Base-by-base conservation (phyloP, 176 grass and related monocot genomes). In the Musa itinerans region DNA sequence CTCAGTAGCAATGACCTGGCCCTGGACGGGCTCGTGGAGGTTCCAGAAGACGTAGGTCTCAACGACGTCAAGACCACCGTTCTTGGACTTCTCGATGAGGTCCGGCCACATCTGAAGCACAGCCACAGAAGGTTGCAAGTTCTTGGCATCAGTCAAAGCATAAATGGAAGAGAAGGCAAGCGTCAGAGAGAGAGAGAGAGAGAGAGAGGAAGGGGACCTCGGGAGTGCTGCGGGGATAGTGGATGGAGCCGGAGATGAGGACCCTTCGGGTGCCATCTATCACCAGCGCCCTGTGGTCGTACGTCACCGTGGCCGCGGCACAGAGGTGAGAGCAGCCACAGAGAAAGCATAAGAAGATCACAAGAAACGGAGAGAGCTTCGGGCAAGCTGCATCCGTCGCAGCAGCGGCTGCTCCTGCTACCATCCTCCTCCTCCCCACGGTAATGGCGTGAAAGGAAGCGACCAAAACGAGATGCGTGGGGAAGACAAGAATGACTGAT, bases 31-130 rank as follows among this genome's bases (percentile, higher is more conserved):
- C 81, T 99, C 95, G 78, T 99, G 95, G 86, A 91, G 81, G 82
- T 94, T 81, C 95, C 95, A 99, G 85, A 99, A 99, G 69, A 94
- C 82, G 81, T 99, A 99, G 16, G 86, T 94, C 76, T 99, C 90
- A 63, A 99, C 75, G 72, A 94, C 58, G 81, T 99, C 95, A 69
- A 99, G 86, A 7, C 95, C 90, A 48, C 95, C 95, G 87, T 94
- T 83, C 88, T 99, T 99, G 81, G 95, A 72, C 83, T 94, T 99
- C 73, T 89, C 82, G 83, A 99, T 94, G 71, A 99, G 81, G 75
- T 87, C 90, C 81, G 90, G 84, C 95, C 95, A 99, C 90, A 99
- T 99, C 95, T 99, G 88, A 63, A 54, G 12, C 50, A 29, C 81
- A 75, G 11, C 72, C 68, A 68, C 2, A 34, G 65, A 14, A 34